Evolutionary conservation across 164 flowering plant genomes (phyloP), one percentile per base, ranked within the genome.

Genomic region (Vitis rupestris): DNA sequence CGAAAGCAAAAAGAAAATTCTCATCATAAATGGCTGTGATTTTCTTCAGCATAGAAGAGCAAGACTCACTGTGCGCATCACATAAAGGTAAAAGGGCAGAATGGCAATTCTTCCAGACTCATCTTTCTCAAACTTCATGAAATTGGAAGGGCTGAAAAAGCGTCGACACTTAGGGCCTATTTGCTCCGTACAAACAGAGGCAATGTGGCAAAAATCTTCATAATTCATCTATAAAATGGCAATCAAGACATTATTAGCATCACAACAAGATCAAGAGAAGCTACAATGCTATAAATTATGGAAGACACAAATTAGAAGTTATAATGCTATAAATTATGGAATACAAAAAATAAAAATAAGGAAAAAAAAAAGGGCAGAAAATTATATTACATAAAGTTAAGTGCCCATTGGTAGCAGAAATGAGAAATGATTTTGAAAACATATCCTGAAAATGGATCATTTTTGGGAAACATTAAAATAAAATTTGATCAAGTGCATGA

Each of bases 121-220:
- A 75, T 95, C 99, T 73, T 95, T 95, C 83, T 95, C 98, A 80
- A 95, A 95, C 85, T 95, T 93, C 99, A 95, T 95, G 76, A 95
- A 95, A 78, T 95, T 93, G 64, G 99, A 95, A 65, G 99, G 97
- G 74, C 98, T 93, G 81, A 95, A 95, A 80, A 95, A 95, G 6
- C 97, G 89, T 1, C 97, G 86, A 75, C 98, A 95, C 76, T 95
- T 95, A 56, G 97, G 91, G 57, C 99, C 98, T 77, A 95, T 89
- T 80, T 95, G 99, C 80, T 95, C 98, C 23, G 97, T 80, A 80
- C 99, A 95, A 63, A 91, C 97, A 56, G 99, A 90, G 55, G 97
- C 97, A 77, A 95, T 95, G 79, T 91, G 98, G 83, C 99, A 95
- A 81, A 95, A 95, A 76, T 95, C 99, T 82, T 95, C 98, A 84